Base-by-base conservation (phyloP, 768 basidiomycete genomes). In the Boletus speciosus region DNA sequence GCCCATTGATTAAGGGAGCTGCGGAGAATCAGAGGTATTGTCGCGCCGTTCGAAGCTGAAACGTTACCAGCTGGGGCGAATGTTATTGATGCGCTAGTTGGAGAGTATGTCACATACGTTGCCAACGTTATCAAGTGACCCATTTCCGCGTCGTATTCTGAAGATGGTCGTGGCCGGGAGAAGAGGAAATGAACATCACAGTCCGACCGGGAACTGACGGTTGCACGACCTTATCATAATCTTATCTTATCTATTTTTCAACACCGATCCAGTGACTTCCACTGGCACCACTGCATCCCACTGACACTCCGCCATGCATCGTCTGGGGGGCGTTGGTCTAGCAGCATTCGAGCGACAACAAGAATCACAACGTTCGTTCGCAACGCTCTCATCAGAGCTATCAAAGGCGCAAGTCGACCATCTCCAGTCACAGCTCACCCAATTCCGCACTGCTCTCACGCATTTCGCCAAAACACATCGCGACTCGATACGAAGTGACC, bases 1-100 rank as follows among this genome's bases (percentile, higher is more conserved):
- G 97, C 90, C 93, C 96, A 98, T 72, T 99, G 96, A 65, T 98
- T 96, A 29, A 99, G 76, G 15, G 93, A 94, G 68, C 93, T 96
- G 42, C 21, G 2, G 21, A 57, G 19, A 36, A 54, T 66, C 35
- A 67, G 62, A n/a, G n/a, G 48, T 40, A 42, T 14, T 31, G 43
- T 14, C 25, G n/a, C 34, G 16, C 7, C 5, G 11, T 35, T 43
- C 35, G 27, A 50, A 34, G 16, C 6, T 19, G 32, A 42, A 19
- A 52, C 47, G 19, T 57, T 55, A 70, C 69, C 69, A 70, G 19
- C 69, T 70, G 49, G 12, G 11, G 35, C 6, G 31, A 54, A 37
- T 2, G 61, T 51, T 32, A 54, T 48, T 19, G 9, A 45, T 23
- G 29, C 14, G n/a, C 51, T 23, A 25, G 31, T 5, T 25, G 31